Evolutionary conservation across 305 asterid species (phyloP).

Genomic region (Fraxinus nigra): DNA sequence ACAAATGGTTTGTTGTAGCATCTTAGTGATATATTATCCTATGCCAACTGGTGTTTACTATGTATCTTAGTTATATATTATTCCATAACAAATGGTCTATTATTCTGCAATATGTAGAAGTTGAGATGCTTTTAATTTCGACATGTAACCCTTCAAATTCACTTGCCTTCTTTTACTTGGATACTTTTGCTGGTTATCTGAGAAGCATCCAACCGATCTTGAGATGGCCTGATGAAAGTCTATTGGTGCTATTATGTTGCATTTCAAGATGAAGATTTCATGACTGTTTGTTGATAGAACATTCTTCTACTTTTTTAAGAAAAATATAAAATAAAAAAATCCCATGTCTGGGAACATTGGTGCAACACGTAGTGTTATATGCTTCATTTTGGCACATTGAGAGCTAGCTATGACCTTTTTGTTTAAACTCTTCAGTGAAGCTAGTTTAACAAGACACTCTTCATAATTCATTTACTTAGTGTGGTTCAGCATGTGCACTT

Average conservation of each 20-base stretch:
- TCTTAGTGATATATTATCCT: background rate
- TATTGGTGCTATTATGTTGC: background rate
- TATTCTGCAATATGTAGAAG: background rate
- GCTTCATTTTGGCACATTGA: background rate
- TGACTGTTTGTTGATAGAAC: background rate
- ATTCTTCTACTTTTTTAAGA: background rate
- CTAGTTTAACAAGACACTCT: background rate
- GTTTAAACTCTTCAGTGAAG: background rate
- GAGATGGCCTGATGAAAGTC: background rate
- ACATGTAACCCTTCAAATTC: background rate
- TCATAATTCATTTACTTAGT: background rate
- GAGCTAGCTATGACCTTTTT: background rate
- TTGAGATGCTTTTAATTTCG: background rate
- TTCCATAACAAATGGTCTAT: background rate
- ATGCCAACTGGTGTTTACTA: background rate
- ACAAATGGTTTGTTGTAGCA: background rate
- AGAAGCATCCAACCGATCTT: background rate
- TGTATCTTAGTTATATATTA: background rate
- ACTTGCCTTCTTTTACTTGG: background rate
- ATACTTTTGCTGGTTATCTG: background rate
- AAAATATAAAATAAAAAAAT: background rate
- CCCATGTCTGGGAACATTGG: background rate
- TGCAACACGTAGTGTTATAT: background rate
- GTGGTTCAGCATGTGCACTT: background rate
- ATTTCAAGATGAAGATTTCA: background rate